Evolutionary conservation across 352 stramenopile species (phyloP).

Genomic region (Hyaloperonospora brassicae): DNA sequence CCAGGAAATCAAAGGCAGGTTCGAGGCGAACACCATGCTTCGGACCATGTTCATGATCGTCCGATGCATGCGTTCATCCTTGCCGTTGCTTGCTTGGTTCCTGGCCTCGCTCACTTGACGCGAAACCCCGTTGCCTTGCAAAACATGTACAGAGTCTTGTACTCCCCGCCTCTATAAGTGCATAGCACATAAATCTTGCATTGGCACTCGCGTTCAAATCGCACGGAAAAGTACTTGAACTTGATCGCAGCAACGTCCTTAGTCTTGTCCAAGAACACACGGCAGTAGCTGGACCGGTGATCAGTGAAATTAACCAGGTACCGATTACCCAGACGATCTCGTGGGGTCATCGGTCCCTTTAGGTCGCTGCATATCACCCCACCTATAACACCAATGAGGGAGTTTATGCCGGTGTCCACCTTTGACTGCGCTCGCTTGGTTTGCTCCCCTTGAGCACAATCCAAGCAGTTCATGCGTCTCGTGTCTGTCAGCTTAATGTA

Average conservation of each 20-base stretch:
- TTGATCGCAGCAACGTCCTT: neutral
- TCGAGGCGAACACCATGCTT: conserved; percentile 1
- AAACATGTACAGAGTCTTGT: neutral
- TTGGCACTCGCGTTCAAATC: neutral
- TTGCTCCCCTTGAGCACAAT: no score
- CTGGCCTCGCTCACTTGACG: neutral
- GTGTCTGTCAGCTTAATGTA: no score
- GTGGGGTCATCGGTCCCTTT: no score
- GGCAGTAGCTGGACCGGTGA: no score
- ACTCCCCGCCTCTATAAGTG: neutral
- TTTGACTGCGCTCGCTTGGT: no score
- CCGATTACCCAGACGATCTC: no score
- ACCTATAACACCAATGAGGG: no score
- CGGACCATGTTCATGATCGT: neutral
- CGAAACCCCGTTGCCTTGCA: neutral
- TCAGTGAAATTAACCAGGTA: no score
- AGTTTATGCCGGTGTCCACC: no score
- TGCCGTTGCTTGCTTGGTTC: neutral
- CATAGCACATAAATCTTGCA: conserved; percentile 1
- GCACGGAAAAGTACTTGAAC: neutral
- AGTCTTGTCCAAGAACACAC: no score
- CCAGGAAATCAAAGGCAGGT: neutral
- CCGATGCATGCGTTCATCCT: neutral
- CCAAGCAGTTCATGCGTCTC: no score
- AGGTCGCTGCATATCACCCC: no score